phyloP scores from a whole-genome alignment of 371 early-diverging fungal genomes.

The Apophysomyces elegans region DNA sequence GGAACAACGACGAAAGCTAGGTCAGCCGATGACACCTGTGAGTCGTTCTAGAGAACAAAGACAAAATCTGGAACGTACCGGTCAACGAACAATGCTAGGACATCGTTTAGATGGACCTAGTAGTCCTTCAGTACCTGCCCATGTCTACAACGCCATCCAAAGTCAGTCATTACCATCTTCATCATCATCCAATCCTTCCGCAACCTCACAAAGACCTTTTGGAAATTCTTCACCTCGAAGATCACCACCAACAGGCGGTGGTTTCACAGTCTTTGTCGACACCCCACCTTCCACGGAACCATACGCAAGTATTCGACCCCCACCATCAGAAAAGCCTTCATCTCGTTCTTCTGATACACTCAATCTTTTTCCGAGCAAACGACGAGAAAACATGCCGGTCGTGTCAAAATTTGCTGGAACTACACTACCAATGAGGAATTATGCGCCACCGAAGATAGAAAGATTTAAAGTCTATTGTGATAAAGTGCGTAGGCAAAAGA shows the following conservation, averaged over 20 bases:
- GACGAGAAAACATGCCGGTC: constrained; percentile 55
- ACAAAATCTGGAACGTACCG: constrained; percentile 13
- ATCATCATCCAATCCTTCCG: not conserved
- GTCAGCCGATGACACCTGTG: constrained; percentile 15
- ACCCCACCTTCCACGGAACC: constrained; percentile 18
- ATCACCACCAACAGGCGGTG: not conserved
- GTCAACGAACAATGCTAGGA: constrained; percentile 31
- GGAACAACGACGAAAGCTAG: constrained; percentile 2
- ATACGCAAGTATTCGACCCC: constrained; percentile 17
- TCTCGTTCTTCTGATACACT: constrained; percentile 39
- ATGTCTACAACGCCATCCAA: constrained; percentile 22
- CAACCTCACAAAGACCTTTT: not conserved
- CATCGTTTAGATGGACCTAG: constrained; percentile 26
- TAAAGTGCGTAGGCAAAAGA: constrained; percentile 9
- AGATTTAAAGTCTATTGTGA: constrained; percentile 54
- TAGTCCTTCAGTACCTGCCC: constrained; percentile 19
- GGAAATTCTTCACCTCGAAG: not conserved
- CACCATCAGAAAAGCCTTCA: constrained; percentile 14
- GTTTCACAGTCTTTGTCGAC: constrained; percentile 13
- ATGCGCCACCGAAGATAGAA: constrained; percentile 19
- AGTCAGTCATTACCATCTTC: not conserved
- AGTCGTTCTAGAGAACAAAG: constrained; percentile 17
- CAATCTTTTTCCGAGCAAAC: constrained; percentile 19
- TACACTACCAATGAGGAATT: constrained; percentile 45
- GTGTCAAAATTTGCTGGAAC: constrained; percentile 56